Evolutionary conservation across 2,329 filamentous ascomycete genomes (phyloP).

Genomic region (Elsinoe fawcettii): DNA sequence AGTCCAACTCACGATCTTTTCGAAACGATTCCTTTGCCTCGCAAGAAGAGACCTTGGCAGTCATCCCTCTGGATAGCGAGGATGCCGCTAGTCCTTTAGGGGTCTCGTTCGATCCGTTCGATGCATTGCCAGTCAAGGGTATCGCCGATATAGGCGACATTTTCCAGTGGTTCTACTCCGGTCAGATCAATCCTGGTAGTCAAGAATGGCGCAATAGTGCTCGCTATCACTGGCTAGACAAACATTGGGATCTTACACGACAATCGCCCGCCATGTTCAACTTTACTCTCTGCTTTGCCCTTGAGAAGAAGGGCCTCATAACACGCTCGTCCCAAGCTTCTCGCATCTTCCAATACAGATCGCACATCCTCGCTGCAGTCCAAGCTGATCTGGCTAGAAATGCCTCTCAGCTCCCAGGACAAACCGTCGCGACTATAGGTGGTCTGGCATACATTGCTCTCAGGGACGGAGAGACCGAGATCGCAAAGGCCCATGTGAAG

Average conservation of each 20-base stretch:
- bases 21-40: neutral
- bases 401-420: neutral
- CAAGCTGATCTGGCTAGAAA: neutral
- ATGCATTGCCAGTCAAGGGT: neutral
- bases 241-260: constrained; percentile 8
- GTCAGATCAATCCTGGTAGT: neutral
- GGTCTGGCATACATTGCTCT: constrained; percentile 2
- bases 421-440: neutral
- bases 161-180: constrained; percentile 8
- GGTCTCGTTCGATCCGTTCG: constrained; percentile 2
- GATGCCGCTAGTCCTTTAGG: neutral
- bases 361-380: neutral
- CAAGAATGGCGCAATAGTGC: constrained; percentile 1
- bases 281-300: constrained; percentile 1
- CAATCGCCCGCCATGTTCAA: constrained; percentile 4
- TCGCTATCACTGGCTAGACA: constrained; percentile 11
- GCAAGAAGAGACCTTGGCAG: neutral
- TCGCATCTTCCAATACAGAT: constrained; percentile 1
- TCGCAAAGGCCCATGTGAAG: neutral
- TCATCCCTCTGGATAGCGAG: neutral
- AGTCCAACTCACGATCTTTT: neutral
- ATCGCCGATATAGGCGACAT: neutral
- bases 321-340: neutral
- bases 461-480: neutral
- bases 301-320: constrained; percentile 3